Conservation (phyloP, 2,329 filamentous ascomycete species). For the Pseudogymnoascus sp. region DNA sequence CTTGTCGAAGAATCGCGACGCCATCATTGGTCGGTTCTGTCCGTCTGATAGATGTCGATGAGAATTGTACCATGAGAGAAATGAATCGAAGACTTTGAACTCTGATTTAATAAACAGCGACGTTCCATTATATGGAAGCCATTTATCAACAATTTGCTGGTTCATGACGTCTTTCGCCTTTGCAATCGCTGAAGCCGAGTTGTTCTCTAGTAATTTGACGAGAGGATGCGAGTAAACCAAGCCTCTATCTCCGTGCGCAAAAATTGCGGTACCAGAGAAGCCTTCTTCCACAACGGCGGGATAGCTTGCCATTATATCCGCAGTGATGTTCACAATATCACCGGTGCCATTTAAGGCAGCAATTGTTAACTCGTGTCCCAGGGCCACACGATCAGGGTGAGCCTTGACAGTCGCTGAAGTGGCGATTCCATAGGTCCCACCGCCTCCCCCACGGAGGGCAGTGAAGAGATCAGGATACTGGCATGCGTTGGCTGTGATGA, state of each 20-base stretch:
- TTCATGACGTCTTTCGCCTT: too few species aligned
- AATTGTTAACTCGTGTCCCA: too few species aligned
- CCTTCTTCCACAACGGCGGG: slow-evolving; percentile 3
- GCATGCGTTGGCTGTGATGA: slow-evolving; percentile 30
- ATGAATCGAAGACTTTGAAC: too few species aligned
- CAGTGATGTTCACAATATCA: neutral
- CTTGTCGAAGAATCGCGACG: too few species aligned
- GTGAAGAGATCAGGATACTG: slow-evolving; percentile 42
- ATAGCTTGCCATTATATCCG: slow-evolving; percentile 11
- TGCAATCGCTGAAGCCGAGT: too few species aligned
- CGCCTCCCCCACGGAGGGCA: slow-evolving; percentile 42
- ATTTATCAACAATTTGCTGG: slow-evolving; percentile 13
- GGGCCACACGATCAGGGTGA: neutral
- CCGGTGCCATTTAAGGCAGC: too few species aligned
- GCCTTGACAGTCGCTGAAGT: neutral
- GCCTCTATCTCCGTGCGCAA: slow-evolving; percentile 9
- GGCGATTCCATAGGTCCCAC: slow-evolving; percentile 40
- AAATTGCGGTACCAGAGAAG: slow-evolving; percentile 11
- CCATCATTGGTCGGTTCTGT: too few species aligned
- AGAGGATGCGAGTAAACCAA: too few species aligned
- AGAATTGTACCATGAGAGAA: too few species aligned
- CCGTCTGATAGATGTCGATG: too few species aligned
- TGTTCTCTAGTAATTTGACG: too few species aligned
- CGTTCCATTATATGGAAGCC: slow-evolving; percentile 18
- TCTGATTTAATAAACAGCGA: slow-evolving; percentile 17